Evolutionary conservation across 1,284 basidiomycete genomes (phyloP), one percentile per base, ranked within the genome.

Genomic region (Sporisorium sorghi): DNA sequence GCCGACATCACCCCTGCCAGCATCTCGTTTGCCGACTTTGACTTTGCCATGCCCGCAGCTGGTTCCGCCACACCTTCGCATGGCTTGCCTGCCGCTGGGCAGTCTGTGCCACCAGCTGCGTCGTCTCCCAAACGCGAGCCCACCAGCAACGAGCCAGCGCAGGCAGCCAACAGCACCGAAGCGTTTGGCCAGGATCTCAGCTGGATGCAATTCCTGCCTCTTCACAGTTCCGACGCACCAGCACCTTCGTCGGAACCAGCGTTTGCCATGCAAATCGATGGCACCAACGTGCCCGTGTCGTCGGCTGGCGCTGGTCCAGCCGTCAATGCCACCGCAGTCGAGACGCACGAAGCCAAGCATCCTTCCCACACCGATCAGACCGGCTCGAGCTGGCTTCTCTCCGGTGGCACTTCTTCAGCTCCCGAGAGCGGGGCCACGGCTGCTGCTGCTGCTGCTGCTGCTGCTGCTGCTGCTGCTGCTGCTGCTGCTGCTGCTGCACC

Each of bases 151-250:
- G 67, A 70, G 26, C 43, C 37, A 15, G 49, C 4, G 9, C 40
- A 15, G 12, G 50, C 11, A 5, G 44, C 43, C 10, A 51, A 40
- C 24, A 49, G 17, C 24, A 30, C 49, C 2, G 61, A 70, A 2
- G 21, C 37, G 12, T 64, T 70, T 17, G 60, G 37, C 6, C 56
- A 64, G n/a, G 67, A 64, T 12, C 40, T 70, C 37, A 64, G 57
- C 21, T 70, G 67, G 67, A 70, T 64, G 60, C 57, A 64, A 7
- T 70, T 64, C 21, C 35, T 70, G 14, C 49, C 61, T n/a, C 17
- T 35, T 15, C 60, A 55, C 21, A 30, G 37, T 12, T 48, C 42
- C 33, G 53, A 64, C 12, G 49, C n/a, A 33, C 23, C 42, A 28
- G 57, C 52, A 23, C 10, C 52, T 30, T 39, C 54, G 11, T 39